Evolutionary conservation across 2,329 filamentous ascomycete genomes (phyloP), one percentile per base, ranked within the genome.

Genomic region (Colletotrichum cuscutae): DNA sequence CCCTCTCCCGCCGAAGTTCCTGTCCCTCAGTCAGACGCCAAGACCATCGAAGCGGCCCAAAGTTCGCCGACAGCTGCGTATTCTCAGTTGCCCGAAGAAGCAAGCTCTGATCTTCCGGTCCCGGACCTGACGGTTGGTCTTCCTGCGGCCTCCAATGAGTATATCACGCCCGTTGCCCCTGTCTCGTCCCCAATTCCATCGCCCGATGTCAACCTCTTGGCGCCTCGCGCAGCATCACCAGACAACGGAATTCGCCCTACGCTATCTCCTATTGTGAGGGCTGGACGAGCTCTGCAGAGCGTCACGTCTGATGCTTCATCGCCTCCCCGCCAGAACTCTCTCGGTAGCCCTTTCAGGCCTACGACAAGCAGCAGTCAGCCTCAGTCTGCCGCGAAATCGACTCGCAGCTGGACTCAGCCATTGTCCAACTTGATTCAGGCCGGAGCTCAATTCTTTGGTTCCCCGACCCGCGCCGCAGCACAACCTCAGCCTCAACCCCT

Each of bases 271-370:
- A 90, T 90, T 46, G 86, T 91, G n/a, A 84, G 89, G 58, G 89
- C 85, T 30, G 89, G 89, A 3, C 83, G 87, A 60, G 88, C 86
- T 35, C 79, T 91, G 15, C 89, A 90, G 76, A 89, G 85, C 71
- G 86, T 91, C 49, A 89, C 89, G 12, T 90, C 89, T 0, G 89
- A 90, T 74, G 87, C 88, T 8, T 88, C 89, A 0, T 90, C 89
- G 0, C 89, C 89, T 63, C 83, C 80, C 7, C 83, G 83, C n/a
- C 86, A 88, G 56, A 83, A 84, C 42, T 85, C 86, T 12, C 80
- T 91, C 2, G 84, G 88, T 15, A 91, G 89, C 68, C 89, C 89
- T 0, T 91, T 91, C 75, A 84, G 86, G 64, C 68, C 74, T 30
- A 72, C 72, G 1, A 73, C 61, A 2, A 71, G 71, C 7, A 68